Evolutionary conservation across 257 asterid genomes (phyloP), one percentile per base, ranked within the genome.

Genomic region (Ilex asprella): DNA sequence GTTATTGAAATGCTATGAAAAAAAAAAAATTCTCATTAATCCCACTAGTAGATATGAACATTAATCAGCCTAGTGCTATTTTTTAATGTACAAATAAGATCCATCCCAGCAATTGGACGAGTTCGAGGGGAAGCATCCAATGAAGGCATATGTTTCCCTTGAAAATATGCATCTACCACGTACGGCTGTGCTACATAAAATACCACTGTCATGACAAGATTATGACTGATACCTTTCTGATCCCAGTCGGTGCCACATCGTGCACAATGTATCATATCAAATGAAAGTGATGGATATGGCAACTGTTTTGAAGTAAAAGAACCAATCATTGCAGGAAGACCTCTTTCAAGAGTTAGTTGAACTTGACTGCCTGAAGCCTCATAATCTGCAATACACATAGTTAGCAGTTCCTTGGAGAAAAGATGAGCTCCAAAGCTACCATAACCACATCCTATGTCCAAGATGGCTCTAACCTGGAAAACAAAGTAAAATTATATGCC

Each of bases 341-440:
- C 99, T 80, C 99, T 83, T 82, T 92, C 99, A 43, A 87, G 94
- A 57, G 97, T 93, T 60, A 93, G 84, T 71, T 93, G 99, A 68
- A 89, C 97, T 82, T 93, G 99, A 82, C 99, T 93, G 59, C 99
- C 99, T 10, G 99, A 93, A 29, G 91, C 82, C 81, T 93, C 99
- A 66, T 89, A 93, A 75, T 87, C 82, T 3, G 99, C 99, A 62
- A 87, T 51, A 69, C 99, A 93, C 88, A 85, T 85, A 66, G 97
- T 89, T 75, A 85, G 66, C 57, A 93, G 80, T 76, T 93, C 85
- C 75, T 68, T 72, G 6, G 95, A 85, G 58, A 84, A 81, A 56
- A 89, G 82, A 82, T 78, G 97, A 27, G 99, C 96, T 67, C 99
- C 99, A 71, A 89, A 87, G 79, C 95, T 92, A 66, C 99, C 99